phyloP scores from a whole-genome alignment of 345 rosid species.

The Iberis pinnata region DNA sequence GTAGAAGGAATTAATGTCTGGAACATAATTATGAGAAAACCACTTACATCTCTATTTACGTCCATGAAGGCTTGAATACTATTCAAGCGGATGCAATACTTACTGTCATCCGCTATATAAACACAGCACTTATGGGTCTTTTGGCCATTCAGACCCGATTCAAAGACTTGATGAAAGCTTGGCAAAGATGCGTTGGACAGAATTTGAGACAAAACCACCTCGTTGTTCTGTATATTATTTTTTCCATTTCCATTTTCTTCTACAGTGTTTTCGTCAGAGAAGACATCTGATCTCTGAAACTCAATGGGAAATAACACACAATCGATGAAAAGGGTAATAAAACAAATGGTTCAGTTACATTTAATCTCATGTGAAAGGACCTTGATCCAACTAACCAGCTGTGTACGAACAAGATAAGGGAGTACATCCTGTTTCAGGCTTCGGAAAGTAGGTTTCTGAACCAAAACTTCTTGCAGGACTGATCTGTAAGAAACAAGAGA shows the following conservation, averaged over 20 bases:
- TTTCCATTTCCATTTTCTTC: conserved; percentile 77
- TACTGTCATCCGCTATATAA: conserved; percentile 70
- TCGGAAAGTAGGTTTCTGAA: conserved; percentile 58
- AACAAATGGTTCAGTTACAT: neutral
- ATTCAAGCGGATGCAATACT: conserved; percentile 67
- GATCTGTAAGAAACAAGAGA: conserved; percentile 41
- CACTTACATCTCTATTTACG: conserved; percentile 86
- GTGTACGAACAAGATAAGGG: conserved; percentile 87
- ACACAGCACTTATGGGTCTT: conserved; percentile 85
- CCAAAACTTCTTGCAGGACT: conserved; percentile 66
- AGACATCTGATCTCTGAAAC: conserved; percentile 58
- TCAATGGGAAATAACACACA: conserved; percentile 13
- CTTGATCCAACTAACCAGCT: conserved; percentile 65
- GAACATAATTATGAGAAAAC: neutral
- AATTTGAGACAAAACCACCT: conserved; percentile 46
- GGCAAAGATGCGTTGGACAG: conserved; percentile 66
- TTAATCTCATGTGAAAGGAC: conserved; percentile 15
- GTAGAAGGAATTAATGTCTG: conserved; percentile 1
- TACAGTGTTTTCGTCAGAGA: conserved; percentile 36
- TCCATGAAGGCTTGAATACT: conserved; percentile 90
- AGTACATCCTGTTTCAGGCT: conserved; percentile 80
- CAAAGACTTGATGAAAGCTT: conserved; percentile 59
- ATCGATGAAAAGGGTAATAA: conserved; percentile 13
- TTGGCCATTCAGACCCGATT: conserved; percentile 37
- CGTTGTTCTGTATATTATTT: conserved; percentile 47